Evolutionary conservation across 2,329 filamentous ascomycete species (phyloP).

Genomic region (Pseudogymnoascus verrucosus): DNA sequence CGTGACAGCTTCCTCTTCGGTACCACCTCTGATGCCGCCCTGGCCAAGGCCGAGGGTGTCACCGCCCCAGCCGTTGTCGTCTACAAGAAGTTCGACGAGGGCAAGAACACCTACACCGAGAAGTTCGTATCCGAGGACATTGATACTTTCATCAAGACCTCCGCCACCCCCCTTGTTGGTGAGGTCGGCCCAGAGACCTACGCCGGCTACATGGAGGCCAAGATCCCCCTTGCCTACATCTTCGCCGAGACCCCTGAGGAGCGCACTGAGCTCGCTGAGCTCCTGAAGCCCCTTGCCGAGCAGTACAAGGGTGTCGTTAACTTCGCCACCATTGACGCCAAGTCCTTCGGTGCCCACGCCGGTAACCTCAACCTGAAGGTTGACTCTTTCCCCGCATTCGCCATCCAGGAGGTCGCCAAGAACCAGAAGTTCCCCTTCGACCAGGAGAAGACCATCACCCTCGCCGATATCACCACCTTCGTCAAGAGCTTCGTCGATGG

Average conservation of each 20-base stretch:
- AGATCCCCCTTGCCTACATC: constrained; percentile 92
- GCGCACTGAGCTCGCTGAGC: constrained; percentile 67
- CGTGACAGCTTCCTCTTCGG: constrained; percentile 92
- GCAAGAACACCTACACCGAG: constrained; percentile 76
- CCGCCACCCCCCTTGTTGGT: constrained; percentile 83
- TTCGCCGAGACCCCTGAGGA: constrained; percentile 90
- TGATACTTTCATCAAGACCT: constrained; percentile 71
- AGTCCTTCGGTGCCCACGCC: constrained; percentile 87
- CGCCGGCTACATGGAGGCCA: constrained; percentile 84
- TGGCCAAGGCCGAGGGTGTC: constrained; percentile 87
- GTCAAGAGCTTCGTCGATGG: constrained; percentile 77
- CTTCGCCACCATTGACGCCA: constrained; percentile 96
- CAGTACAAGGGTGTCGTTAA: constrained; percentile 91
- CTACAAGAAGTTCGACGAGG: constrained; percentile 97
- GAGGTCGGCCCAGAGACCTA: constrained; percentile 98
- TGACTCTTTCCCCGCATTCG: constrained; percentile 93
- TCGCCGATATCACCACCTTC: constrained; percentile 65
- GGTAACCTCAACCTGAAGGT: constrained; percentile 95
- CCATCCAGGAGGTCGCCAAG: constrained; percentile 90
- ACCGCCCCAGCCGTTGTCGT: constrained; percentile 80
- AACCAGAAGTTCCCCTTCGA: constrained; percentile 97
- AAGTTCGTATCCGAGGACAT: constrained; percentile 77
- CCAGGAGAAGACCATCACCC: constrained; percentile 70
- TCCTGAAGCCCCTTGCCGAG: constrained; percentile 79
- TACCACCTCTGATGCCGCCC: constrained; percentile 69